Conservation (phyloP, 768 basidiomycete genomes). For the Collybia nuda region DNA sequence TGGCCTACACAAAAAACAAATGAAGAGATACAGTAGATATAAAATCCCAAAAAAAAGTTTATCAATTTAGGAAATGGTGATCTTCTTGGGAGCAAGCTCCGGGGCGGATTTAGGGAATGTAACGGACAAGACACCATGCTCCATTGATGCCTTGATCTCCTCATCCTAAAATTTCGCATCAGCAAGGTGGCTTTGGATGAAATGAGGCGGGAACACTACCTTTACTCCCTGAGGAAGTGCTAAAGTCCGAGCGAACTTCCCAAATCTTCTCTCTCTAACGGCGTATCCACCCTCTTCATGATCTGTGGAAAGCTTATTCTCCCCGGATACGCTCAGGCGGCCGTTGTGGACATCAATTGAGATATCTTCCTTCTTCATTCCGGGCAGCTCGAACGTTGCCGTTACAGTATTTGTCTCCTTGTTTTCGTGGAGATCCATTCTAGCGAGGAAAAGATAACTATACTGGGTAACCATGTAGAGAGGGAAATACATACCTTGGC, state of each 20-base stretch:
- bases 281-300: conserved; percentile 32
- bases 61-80: background rate
- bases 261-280: conserved; percentile 42
- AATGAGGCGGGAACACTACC: conserved; percentile 21
- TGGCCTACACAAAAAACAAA: no score
- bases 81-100: conserved; percentile 1
- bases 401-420: conserved; percentile 36
- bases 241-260: conserved; percentile 44
- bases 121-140: conserved; percentile 43
- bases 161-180: conserved; percentile 26
- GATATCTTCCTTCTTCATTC: conserved; percentile 46
- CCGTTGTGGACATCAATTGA: conserved; percentile 44
- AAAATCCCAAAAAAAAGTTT: no score
- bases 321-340: conserved; percentile 44
- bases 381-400: conserved; percentile 55
- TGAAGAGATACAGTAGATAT: no score
- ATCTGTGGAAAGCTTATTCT: conserved; percentile 26
- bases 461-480: no score
- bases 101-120: conserved; percentile 40
- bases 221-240: conserved; percentile 45
- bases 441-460: background rate
- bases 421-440: conserved; percentile 49
- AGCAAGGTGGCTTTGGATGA: background rate
- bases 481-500: conserved; percentile 3
- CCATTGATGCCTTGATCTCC: conserved; percentile 45